These are phyloP conservation scores for Micractinium sp. DNA, from an alignment of 139 green algal genomes.

Conservation along the genomic window DNA sequence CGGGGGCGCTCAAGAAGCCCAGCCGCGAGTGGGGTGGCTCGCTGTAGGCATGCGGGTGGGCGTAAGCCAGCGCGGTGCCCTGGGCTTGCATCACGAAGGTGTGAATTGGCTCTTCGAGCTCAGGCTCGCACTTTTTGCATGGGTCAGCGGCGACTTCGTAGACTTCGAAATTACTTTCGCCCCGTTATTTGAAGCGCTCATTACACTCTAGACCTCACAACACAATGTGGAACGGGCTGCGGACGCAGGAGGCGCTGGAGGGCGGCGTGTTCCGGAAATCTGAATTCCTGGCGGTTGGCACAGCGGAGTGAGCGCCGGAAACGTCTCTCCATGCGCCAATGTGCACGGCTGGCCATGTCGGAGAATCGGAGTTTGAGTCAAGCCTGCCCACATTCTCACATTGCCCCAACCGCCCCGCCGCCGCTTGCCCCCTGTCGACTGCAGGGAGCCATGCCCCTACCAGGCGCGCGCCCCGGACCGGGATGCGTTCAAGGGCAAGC, in stretches of 20 bases:
- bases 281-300: background rate
- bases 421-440: background rate
- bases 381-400: too few relatives aligned
- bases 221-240: conserved; percentile 14
- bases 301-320: conserved; percentile 2
- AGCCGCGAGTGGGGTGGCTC: background rate
- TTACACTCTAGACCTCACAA: background rate
- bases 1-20: background rate
- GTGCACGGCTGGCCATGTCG: too few relatives aligned
- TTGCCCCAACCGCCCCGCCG: too few relatives aligned
- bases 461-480: conserved; percentile 45
- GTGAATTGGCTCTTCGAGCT: background rate
- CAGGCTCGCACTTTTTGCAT: too few relatives aligned
- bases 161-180: background rate
- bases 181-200: background rate
- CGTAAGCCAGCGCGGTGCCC: background rate
- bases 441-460: conserved; percentile 23
- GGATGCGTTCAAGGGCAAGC: conserved; percentile 69
- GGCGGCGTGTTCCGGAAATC: background rate
- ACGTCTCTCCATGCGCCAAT: too few relatives aligned
- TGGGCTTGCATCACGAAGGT: too few relatives aligned
- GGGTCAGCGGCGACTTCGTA: too few relatives aligned
- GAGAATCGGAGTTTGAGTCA: too few relatives aligned
- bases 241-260: conserved; percentile 28
- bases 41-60: background rate